These are phyloP conservation scores for Limnanthes douglasii DNA, from an alignment of 345 rosid genomes.

Conservation along the genomic window DNA sequence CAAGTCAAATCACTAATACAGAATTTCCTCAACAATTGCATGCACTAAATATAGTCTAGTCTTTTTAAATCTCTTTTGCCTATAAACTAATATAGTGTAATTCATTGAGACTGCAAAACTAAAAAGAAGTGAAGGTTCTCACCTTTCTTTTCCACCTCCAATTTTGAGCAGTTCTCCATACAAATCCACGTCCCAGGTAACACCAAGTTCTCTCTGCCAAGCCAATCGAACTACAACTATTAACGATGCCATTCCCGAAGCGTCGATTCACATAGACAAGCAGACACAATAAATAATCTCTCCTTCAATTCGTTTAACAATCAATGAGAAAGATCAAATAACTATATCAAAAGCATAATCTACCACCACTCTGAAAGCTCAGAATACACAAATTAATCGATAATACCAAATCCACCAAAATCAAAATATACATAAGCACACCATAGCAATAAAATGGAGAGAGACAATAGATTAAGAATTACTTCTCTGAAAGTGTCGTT, in stretches of 20 bases:
- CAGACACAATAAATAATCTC: too few relatives aligned
- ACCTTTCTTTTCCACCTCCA: conserved; percentile 97
- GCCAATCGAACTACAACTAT: background rate
- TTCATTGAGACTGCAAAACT: background rate
- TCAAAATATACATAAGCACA: background rate
- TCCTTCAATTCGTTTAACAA: too few relatives aligned
- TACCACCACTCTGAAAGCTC: too few relatives aligned
- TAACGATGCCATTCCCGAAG: background rate
- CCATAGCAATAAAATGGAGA: background rate
- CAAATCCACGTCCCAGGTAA: conserved; percentile 86
- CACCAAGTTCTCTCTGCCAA: conserved; percentile 59
- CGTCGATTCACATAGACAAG: background rate
- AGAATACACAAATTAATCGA: background rate
- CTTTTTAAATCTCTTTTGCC: background rate
- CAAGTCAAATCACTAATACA: background rate
- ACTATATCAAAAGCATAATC: too few relatives aligned
- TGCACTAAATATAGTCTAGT: background rate
- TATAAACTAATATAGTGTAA: background rate
- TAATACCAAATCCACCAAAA: background rate
- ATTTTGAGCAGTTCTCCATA: conserved; percentile 88
- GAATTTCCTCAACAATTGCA: background rate
- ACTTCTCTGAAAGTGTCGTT: conserved; percentile 90
- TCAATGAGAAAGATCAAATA: background rate
- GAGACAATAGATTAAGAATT: background rate
- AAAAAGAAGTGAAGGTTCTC: background rate